These are phyloP conservation scores for Sonneratia caseolaris DNA, from an alignment of 345 rosid species.

Conservation along the genomic window DNA sequence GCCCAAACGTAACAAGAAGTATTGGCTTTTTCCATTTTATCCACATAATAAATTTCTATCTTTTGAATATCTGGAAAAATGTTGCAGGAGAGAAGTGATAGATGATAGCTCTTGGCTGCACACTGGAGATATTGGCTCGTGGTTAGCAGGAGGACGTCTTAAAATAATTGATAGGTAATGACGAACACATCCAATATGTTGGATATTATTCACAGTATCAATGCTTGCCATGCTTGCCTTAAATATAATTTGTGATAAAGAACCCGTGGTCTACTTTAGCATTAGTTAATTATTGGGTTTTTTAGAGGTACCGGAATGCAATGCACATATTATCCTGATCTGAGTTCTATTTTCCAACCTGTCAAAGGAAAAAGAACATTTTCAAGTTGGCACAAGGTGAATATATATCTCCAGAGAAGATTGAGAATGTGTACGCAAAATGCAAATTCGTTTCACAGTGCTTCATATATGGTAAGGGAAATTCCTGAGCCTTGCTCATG, in stretches of 20 bases:
- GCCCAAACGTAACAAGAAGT: conserved; percentile 50
- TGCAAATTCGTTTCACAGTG: conserved; percentile 35
- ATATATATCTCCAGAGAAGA: conserved; percentile 38
- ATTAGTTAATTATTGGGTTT: background rate
- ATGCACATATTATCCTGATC: background rate
- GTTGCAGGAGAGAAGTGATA: conserved; percentile 34
- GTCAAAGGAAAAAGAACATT: conserved; percentile 30
- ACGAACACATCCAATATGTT: background rate
- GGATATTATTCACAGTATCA: background rate
- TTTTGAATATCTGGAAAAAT: conserved; percentile 5
- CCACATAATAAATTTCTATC: conserved; percentile 2
- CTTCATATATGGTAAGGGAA: conserved; percentile 26
- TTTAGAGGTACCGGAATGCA: background rate
- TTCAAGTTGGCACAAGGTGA: conserved; percentile 48
- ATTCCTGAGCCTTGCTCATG: conserved; percentile 4
- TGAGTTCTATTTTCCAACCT: background rate
- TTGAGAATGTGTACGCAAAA: conserved; percentile 32
- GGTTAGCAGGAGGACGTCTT: conserved; percentile 43
- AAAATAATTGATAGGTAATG: conserved; percentile 36
- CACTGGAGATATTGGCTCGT: conserved; percentile 37
- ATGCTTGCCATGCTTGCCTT: background rate
- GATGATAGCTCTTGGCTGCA: conserved; percentile 34
- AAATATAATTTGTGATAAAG: background rate
- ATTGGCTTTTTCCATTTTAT: background rate
- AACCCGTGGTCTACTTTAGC: background rate